A percentile compares a stretch with the other conserved stretches of the same genome.
Evolutionary conservation across 176 grass and related monocot species (phyloP).

Genomic region (Musa schizocarpa): DNA sequence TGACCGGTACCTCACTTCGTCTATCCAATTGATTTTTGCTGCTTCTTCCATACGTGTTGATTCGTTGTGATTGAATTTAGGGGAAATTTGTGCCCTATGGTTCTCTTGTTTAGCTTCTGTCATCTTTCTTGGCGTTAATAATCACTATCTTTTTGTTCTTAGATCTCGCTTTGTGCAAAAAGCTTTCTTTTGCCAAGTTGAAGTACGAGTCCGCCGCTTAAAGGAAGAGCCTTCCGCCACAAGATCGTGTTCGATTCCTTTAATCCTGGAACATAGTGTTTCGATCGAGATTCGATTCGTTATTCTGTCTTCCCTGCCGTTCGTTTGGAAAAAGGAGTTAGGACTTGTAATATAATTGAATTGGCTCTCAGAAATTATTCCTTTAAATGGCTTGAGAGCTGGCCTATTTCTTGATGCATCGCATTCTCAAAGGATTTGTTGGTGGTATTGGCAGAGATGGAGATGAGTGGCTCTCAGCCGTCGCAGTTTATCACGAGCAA

Average conservation of each 20-base stretch:
- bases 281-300: not conserved
- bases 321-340: not conserved
- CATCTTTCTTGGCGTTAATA: not conserved
- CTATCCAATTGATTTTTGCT: not conserved
- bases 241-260: not conserved
- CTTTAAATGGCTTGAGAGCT: slow-evolving; percentile 26
- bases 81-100: not conserved
- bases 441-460: slow-evolving; percentile 4
- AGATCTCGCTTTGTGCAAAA: not conserved
- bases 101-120: not conserved
- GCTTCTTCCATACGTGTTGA: not conserved
- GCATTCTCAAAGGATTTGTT: slow-evolving; percentile 22
- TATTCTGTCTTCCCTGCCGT: slow-evolving; percentile 1
- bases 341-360: not conserved
- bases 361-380: slow-evolving; percentile 6
- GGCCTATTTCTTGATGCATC: slow-evolving; percentile 9
- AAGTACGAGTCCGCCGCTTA: not conserved
- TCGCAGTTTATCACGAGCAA: slow-evolving; percentile 59
- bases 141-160: not conserved
- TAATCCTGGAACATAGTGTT: not conserved
- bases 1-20: not conserved
- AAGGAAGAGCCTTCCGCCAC: not conserved
- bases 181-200: not conserved
- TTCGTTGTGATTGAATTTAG: not conserved
- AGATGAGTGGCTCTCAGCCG: slow-evolving; percentile 35